Base-by-base conservation (phyloP, 2,329 filamentous ascomycete genomes). In the Aspergillus sclerotialis region DNA sequence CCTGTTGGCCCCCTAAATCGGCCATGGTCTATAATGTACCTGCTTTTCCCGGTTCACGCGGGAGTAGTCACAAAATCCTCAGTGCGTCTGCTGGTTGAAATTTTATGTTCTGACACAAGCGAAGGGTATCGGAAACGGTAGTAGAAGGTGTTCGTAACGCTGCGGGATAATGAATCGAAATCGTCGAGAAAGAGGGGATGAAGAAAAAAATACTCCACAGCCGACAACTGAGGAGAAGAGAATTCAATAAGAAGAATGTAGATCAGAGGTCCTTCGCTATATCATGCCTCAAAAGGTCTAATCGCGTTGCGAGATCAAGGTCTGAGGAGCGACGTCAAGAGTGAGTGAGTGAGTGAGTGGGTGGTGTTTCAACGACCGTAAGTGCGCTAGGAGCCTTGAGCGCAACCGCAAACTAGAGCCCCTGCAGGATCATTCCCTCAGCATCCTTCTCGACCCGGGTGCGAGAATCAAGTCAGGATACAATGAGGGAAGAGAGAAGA, bases 1-100 rank as follows among this genome's bases (percentile, higher is more conserved):
- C 74, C 58, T 77, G 73, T 55, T 79, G 77, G 47, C 72, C 61
- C 56, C 73, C 67, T 64, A 80, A 75, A 58, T 82, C 77, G 58
- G 79, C 77, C 79, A 79, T 79, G 39, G 46, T 53, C 30, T 38
- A 30, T n/a, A n/a, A n/a, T 35, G 28, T 32, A 34, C 26, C 36
- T 28, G 29, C 37, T 35, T 42, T 36, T 32, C 31, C 30, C 18
- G 31, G 14, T 32, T 25, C 21, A 17, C 30, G 11, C 21, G 12
- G 9, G 8, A 11, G 12, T 11, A 17, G 13, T 18, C 12, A 15
- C 16, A 34, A 28, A 23, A 34, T n/a, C 13, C 15, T 16, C 10
- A 27, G 24, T 19, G 12, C 16, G n/a, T 21, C 17, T 21, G 11
- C 28, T 12, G 17, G 13, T 9, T 17, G 15, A n/a, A 19, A 28